A percentile compares a stretch with the other conserved stretches of the same genome.
Conservation (phyloP, 2,329 filamentous ascomycete species). For the Aquanectria penicillioides region DNA sequence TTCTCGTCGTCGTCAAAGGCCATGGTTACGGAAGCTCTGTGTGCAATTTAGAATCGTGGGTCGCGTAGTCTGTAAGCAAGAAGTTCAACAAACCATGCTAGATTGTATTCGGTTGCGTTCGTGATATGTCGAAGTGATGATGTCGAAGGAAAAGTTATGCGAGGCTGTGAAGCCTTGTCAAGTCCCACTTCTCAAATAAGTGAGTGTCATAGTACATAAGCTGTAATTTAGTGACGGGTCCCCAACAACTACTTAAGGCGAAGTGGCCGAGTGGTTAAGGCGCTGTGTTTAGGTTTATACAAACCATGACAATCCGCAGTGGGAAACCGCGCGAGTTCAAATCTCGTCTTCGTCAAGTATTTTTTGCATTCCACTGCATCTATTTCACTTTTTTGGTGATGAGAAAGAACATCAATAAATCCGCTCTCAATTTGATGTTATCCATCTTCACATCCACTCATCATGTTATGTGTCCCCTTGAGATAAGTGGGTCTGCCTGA, state of each 20-base stretch:
- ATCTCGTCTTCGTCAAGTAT: constrained; percentile 55
- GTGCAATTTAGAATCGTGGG: not conserved
- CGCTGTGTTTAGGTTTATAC: constrained; percentile 61
- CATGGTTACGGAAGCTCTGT: constrained; percentile 42
- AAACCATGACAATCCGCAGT: constrained; percentile 48
- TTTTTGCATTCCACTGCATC: constrained; percentile 9
- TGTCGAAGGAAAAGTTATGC: constrained; percentile 30
- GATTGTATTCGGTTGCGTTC: not conserved
- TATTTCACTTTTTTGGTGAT: no score
- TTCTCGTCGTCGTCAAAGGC: constrained; percentile 58
- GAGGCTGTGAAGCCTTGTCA: constrained; percentile 33
- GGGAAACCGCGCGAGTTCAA: constrained; percentile 62
- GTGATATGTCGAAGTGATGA: constrained; percentile 6
- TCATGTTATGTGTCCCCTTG: no score
- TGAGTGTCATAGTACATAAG: not conserved
- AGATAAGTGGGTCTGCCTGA: no score
- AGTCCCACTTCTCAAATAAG: not conserved
- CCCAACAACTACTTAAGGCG: constrained; percentile 41
- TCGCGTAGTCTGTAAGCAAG: not conserved
- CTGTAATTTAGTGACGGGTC: not conserved
- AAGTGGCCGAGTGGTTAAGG: constrained; percentile 67
- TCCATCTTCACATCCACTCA: no score
- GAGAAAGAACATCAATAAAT: no score
- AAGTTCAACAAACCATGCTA: not conserved
- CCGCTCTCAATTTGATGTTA: no score